These are phyloP conservation scores for Thelephora terrestris DNA, from an alignment of 1,284 basidiomycete genomes.

Conservation along the genomic window DNA sequence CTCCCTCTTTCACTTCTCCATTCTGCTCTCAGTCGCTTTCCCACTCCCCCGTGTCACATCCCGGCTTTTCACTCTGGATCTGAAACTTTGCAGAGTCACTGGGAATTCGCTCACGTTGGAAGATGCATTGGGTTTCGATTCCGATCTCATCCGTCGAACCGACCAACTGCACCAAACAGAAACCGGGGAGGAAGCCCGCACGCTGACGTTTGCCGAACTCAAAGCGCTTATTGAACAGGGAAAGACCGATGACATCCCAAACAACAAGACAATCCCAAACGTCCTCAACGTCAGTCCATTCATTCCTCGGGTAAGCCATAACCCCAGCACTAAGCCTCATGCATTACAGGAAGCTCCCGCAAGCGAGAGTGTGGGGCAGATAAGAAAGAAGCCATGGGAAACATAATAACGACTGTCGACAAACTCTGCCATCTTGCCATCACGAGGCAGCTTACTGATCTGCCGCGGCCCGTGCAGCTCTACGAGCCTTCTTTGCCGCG, in stretches of 20 bases:
- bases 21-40: not conserved
- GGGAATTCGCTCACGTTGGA: constrained; percentile 30
- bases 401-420: not conserved
- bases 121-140: constrained; percentile 17
- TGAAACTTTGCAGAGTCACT: constrained; percentile 5
- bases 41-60: not conserved
- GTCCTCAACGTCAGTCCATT: constrained; percentile 43
- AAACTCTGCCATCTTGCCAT: too few relatives aligned
- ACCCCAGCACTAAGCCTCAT: constrained; percentile 1
- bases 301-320: constrained; percentile 1
- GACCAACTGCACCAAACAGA: not conserved
- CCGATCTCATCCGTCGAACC: not conserved
- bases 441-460: not conserved
- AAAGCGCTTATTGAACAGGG: constrained; percentile 61
- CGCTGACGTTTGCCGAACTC: constrained; percentile 55
- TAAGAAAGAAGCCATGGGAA: constrained; percentile 60
- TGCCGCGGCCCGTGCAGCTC: constrained; percentile 35
- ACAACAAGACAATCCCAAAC: constrained; percentile 61
- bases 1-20: not conserved
- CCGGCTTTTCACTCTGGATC: too few relatives aligned
- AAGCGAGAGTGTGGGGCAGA: constrained; percentile 38
- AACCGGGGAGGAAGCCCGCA: constrained; percentile 25
- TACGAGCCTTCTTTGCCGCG: constrained; percentile 90
- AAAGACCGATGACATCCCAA: constrained; percentile 61
- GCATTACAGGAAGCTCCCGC: constrained; percentile 35